phyloP scores from a whole-genome alignment of 306 rosid species.

The Sindora glabra region DNA sequence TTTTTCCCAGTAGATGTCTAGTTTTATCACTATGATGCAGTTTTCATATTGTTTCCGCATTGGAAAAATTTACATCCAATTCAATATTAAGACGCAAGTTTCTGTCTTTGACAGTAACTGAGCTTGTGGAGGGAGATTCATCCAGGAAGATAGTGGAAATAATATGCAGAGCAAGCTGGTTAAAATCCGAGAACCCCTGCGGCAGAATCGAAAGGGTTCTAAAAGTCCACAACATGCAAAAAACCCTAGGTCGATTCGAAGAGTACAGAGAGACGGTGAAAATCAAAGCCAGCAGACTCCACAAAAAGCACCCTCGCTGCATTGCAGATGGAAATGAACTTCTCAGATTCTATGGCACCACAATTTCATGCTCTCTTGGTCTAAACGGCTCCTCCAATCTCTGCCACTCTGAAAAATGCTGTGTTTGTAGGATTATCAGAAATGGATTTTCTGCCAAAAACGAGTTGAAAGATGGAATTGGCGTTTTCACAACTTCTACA shows the following conservation, averaged over 20 bases:
- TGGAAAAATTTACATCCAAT: no score
- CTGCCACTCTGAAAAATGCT: conserved; percentile 35
- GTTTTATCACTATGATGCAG: no score
- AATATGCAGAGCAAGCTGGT: conserved; percentile 19
- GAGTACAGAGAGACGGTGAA: conserved; percentile 54
- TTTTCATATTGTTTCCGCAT: no score
- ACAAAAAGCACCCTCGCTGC: conserved; percentile 56
- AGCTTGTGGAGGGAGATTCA: conserved; percentile 18
- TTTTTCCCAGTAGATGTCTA: no score
- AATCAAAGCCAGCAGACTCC: conserved; percentile 46
- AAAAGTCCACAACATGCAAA: conserved; percentile 59
- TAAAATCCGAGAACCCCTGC: conserved; percentile 7
- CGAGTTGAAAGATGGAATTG: conserved; percentile 48
- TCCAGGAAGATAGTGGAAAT: conserved; percentile 34
- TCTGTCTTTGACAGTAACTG: no score
- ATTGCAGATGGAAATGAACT: conserved; percentile 59
- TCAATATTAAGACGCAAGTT: no score
- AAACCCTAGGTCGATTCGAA: conserved; percentile 43
- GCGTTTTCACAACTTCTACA: conserved; percentile 58
- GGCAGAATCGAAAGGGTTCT: conserved; percentile 42
- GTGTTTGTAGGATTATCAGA: conserved; percentile 51
- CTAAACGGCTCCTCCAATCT: conserved; percentile 37
- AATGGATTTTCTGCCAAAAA: conserved; percentile 47
- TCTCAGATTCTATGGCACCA: conserved; percentile 49
- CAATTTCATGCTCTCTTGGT: conserved; percentile 42